Evolutionary conservation across 2,329 filamentous ascomycete genomes (phyloP).

Genomic region (Fusarium verrucosum): DNA sequence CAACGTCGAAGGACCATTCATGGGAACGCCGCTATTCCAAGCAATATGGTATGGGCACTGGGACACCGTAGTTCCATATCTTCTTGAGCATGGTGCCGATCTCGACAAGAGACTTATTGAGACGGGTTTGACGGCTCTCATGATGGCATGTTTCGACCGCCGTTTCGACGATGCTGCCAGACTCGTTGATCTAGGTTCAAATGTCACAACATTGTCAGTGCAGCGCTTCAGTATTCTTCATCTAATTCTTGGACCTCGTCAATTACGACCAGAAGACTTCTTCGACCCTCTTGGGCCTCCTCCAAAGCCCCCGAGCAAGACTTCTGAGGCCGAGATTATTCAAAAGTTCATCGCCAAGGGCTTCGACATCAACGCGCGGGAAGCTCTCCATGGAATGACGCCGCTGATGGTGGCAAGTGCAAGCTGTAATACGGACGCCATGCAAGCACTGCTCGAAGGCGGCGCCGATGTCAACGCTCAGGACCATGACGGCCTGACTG

Average conservation of each 20-base stretch:
- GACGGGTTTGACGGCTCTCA: conserved; percentile 41
- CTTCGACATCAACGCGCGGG: conserved; percentile 41
- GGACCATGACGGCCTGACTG: conserved; percentile 41
- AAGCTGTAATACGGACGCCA: conserved; percentile 41
- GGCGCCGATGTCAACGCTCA: conserved; percentile 41
- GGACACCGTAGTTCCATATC: conserved; percentile 42
- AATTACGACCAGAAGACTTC: conserved; percentile 35
- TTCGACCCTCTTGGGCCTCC: conserved; percentile 22
- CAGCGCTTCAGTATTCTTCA: conserved; percentile 44
- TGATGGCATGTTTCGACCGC: conserved; percentile 44
- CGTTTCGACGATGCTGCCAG: conserved; percentile 42
- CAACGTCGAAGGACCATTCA: conserved; percentile 39
- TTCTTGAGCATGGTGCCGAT: conserved; percentile 41
- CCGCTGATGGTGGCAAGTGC: conserved; percentile 44
- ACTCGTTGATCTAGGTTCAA: conserved; percentile 41
- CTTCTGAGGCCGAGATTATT: conserved; percentile 42
- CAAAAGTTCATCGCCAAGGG: conserved; percentile 40
- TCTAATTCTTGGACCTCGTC: conserved; percentile 41
- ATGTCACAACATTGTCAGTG: conserved; percentile 36
- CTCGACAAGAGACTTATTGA: conserved; percentile 41
- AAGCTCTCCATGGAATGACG: conserved; percentile 43
- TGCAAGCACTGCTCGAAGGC: conserved; percentile 38
- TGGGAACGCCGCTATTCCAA: conserved; percentile 43
- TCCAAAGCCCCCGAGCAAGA: conserved; percentile 10
- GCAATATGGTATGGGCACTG: conserved; percentile 43